Evolutionary conservation across 352 stramenopile species (phyloP).

Genomic region (Pythium sp.): DNA sequence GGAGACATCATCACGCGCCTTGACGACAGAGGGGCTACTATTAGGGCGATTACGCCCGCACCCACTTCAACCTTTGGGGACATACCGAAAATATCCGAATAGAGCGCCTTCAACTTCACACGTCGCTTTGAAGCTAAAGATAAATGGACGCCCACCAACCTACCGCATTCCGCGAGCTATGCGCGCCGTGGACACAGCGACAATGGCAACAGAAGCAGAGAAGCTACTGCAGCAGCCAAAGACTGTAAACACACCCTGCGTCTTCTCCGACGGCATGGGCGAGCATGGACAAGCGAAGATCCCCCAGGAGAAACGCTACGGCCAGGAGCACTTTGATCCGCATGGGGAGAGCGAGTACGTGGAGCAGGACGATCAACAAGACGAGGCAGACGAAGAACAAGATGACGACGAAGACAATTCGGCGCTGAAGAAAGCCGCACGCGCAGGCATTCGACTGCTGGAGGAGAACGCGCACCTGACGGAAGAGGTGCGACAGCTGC

Average conservation of each 20-base stretch:
- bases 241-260: neutral
- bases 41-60: neutral
- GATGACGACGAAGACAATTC: conserved; percentile 28
- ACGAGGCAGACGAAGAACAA: neutral
- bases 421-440: conserved; percentile 54
- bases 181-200: neutral
- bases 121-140: neutral
- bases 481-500: conserved; percentile 51
- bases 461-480: conserved; percentile 70
- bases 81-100: neutral
- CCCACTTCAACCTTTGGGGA: neutral
- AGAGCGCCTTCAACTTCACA: neutral
- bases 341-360: neutral
- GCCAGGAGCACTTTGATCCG: neutral
- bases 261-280: neutral
- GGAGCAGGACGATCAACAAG: neutral
- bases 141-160: neutral
- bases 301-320: neutral
- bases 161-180: neutral
- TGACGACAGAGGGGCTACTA: neutral
- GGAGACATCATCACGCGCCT: neutral
- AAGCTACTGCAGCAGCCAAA: neutral
- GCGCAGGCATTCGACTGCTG: conserved; percentile 62
- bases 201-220: neutral
- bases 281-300: neutral